Percentiles rank a stretch among this genome's conserved stretches.
phyloP scores from a whole-genome alignment of 1,139 yeast genomes.

The Saccharomycopsis hybrid region DNA sequence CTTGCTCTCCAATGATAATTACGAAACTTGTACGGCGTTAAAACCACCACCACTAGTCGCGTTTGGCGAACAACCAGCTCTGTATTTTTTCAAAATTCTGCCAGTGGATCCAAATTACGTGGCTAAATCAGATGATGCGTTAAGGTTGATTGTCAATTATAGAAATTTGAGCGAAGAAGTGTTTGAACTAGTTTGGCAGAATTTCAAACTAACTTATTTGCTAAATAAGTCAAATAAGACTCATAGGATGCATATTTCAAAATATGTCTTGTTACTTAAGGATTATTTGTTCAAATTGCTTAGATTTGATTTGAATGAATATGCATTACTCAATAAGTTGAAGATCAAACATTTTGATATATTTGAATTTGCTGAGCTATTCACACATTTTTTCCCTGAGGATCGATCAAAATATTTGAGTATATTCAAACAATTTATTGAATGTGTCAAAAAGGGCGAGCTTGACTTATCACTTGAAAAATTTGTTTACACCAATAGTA shows the following conservation, averaged over 20 bases:
- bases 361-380: constrained; percentile 17
- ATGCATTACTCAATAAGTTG: constrained; percentile 32
- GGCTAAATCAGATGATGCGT: constrained; percentile 31
- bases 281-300: constrained; percentile 27
- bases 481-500: constrained; percentile 8
- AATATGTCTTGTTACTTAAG: constrained; percentile 27
- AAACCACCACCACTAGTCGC: constrained; percentile 39
- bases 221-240: constrained; percentile 22
- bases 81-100: constrained; percentile 49
- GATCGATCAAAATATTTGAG: constrained; percentile 21
- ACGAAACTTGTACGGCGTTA: constrained; percentile 33
- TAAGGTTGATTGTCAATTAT: constrained; percentile 41
- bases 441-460: constrained; percentile 7
- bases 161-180: constrained; percentile 41
- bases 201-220: constrained; percentile 27
- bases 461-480: constrained; percentile 9
- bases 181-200: constrained; percentile 25
- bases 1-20: constrained; percentile 37
- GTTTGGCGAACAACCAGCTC: constrained; percentile 64
- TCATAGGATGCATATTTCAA: constrained; percentile 17
- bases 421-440: constrained; percentile 19
- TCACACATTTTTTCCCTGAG: constrained; percentile 22
- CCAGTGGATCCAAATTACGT: constrained; percentile 23
- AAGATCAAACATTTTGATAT: constrained; percentile 26
- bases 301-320: constrained; percentile 35